Evolutionary conservation across 2,329 filamentous ascomycete genomes (phyloP).

Genomic region (Penicillium sp.): DNA sequence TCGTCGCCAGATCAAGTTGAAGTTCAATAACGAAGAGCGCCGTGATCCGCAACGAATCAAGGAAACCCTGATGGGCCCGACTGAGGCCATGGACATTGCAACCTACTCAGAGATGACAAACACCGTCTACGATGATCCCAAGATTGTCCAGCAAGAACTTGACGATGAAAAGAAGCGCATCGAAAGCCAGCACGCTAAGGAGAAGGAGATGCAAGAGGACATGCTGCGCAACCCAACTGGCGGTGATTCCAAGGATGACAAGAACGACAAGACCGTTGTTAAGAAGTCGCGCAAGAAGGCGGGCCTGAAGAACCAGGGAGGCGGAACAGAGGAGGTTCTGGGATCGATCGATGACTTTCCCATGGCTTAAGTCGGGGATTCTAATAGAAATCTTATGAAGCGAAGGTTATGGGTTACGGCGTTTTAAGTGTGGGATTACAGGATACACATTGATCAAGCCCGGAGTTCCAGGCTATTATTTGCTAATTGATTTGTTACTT

Average conservation of each 20-base stretch:
- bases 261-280: slow-evolving; percentile 26
- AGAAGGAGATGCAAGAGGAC: slow-evolving; percentile 47
- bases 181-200: slow-evolving; percentile 48
- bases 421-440: slow-evolving; percentile 4
- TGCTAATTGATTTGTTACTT: background rate
- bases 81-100: slow-evolving; percentile 45
- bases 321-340: slow-evolving; percentile 44
- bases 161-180: slow-evolving; percentile 49
- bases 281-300: slow-evolving; percentile 38
- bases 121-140: slow-evolving; percentile 44
- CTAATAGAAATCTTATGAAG: background rate
- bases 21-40: slow-evolving; percentile 63
- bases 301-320: slow-evolving; percentile 27
- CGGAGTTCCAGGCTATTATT: slow-evolving; percentile 6
- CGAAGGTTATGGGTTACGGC: slow-evolving; percentile 3
- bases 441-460: slow-evolving; percentile 9
- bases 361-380: background rate
- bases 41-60: slow-evolving; percentile 55
- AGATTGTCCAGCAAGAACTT: slow-evolving; percentile 41
- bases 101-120: slow-evolving; percentile 50
- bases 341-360: slow-evolving; percentile 41
- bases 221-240: slow-evolving; percentile 44
- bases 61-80: slow-evolving; percentile 49
- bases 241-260: slow-evolving; percentile 33
- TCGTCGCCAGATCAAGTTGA: slow-evolving; percentile 63